phyloP scores from a whole-genome alignment of 2,329 filamentous ascomycete species.

The Verticillium alfalfae region DNA sequence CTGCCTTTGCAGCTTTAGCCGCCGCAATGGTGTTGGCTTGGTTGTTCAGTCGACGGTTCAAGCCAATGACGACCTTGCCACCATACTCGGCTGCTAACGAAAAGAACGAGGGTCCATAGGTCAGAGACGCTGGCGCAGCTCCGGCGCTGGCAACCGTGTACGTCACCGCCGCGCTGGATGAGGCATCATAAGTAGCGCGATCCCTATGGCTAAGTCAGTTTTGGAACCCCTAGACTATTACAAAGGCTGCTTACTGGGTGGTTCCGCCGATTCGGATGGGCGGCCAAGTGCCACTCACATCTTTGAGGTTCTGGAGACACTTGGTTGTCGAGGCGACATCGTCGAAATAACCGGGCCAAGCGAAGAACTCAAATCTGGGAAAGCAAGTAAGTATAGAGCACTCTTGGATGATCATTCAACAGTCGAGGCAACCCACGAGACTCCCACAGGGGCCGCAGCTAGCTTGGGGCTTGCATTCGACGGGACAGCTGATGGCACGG shows the following conservation, averaged over 20 bases:
- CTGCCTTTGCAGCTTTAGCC: slow-evolving; percentile 20
- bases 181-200: slow-evolving; percentile 43
- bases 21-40: slow-evolving; percentile 47
- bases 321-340: slow-evolving; percentile 43
- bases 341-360: slow-evolving; percentile 49
- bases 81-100: slow-evolving; percentile 41
- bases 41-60: slow-evolving; percentile 48
- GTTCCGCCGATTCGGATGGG: slow-evolving; percentile 54
- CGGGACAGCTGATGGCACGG: slow-evolving; percentile 25
- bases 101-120: slow-evolving; percentile 48
- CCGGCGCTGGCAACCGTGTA: slow-evolving; percentile 41
- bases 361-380: slow-evolving; percentile 48
- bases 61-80: slow-evolving; percentile 39
- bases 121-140: slow-evolving; percentile 43
- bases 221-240: neutral
- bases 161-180: slow-evolving; percentile 36
- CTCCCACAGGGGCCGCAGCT: neutral
- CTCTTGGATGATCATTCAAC: neutral
- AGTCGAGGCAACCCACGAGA: neutral
- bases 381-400: neutral
- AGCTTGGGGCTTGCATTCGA: slow-evolving; percentile 22
- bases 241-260: slow-evolving; percentile 28
- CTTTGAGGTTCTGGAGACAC: slow-evolving; percentile 46
- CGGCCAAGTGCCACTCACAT: slow-evolving; percentile 43
- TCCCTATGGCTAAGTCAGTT: slow-evolving; percentile 21